Evolutionary conservation across 2,329 filamentous ascomycete genomes (phyloP).

Genomic region (Colletotrichum godetiae): DNA sequence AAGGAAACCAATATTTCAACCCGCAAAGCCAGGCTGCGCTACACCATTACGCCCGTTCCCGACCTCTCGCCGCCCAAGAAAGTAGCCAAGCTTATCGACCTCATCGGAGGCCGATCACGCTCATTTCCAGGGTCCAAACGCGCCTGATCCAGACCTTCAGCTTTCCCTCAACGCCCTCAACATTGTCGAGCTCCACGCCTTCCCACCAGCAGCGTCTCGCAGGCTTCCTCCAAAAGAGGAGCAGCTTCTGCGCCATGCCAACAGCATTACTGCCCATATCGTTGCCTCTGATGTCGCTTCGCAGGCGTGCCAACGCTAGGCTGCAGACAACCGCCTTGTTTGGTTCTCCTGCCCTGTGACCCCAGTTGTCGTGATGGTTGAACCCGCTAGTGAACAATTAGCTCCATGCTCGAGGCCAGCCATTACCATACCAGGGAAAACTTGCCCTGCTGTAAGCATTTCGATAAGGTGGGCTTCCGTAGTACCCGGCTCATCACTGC

Average conservation of each 20-base stretch:
- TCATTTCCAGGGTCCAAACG: slow-evolving; percentile 99
- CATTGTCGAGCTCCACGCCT: slow-evolving; percentile 88
- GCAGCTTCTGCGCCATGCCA: slow-evolving; percentile 97
- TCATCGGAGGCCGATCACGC: slow-evolving; percentile 85
- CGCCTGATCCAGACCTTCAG: slow-evolving; percentile 98
- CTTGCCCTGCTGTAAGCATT: slow-evolving; percentile 98
- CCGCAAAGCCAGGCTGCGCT: slow-evolving; percentile 17
- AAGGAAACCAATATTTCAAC: slow-evolving; percentile 6
- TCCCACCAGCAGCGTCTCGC: slow-evolving; percentile 99
- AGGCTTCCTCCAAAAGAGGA: slow-evolving; percentile 98
- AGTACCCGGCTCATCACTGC: slow-evolving; percentile 94
- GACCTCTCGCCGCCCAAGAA: not conserved
- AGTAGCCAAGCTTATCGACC: not conserved
- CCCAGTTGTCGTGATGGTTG: slow-evolving; percentile 95
- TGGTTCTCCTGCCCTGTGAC: slow-evolving; percentile 95
- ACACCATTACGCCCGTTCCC: slow-evolving; percentile 1
- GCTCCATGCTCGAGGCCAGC: slow-evolving; percentile 1
- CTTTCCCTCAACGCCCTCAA: slow-evolving; percentile 90
- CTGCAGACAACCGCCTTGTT: slow-evolving; percentile 99
- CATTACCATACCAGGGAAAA: slow-evolving; percentile 40
- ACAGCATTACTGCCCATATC: slow-evolving; percentile 82
- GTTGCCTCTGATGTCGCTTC: slow-evolving; percentile 89
- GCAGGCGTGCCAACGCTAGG: slow-evolving; percentile 89
- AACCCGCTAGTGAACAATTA: slow-evolving; percentile 75
- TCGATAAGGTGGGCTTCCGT: slow-evolving; percentile 99